These are phyloP conservation scores for Hypoxylon intermedium DNA, from an alignment of 495 filamentous ascomycete genomes.

Conservation along the genomic window DNA sequence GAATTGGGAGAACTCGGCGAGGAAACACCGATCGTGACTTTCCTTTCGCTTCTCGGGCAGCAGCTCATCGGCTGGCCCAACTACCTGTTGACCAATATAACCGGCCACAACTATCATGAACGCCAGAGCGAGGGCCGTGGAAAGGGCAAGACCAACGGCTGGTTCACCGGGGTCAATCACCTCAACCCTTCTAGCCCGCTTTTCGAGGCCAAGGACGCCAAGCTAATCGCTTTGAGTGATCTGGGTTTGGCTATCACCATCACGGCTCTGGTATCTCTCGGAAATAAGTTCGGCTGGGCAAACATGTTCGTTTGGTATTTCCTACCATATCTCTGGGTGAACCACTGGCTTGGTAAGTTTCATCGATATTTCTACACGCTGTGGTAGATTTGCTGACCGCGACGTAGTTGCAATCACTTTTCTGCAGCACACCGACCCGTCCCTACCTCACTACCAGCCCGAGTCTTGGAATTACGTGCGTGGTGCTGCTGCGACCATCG, in stretches of 20 bases:
- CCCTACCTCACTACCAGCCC: constrained; percentile 81
- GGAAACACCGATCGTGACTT: constrained; percentile 89
- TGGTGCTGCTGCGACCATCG: constrained; percentile 85
- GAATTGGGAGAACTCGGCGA: constrained; percentile 87
- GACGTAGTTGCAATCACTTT: constrained; percentile 79
- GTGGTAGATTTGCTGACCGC: constrained; percentile 43
- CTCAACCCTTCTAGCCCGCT: constrained; percentile 87
- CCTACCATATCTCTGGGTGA: constrained; percentile 95
- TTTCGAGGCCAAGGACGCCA: constrained; percentile 88
- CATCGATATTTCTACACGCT: background rate
- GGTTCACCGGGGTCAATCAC: constrained; percentile 85
- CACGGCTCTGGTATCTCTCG: constrained; percentile 60
- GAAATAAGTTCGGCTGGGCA: constrained; percentile 78
- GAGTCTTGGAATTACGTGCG: constrained; percentile 84
- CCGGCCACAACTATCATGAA: constrained; percentile 92
- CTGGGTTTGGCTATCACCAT: constrained; percentile 70
- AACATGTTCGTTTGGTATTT: constrained; percentile 95
- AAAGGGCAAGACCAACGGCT: constrained; percentile 87
- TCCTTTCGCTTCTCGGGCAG: constrained; percentile 74
- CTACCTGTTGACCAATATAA: constrained; percentile 87
- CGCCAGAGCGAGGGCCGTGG: constrained; percentile 85
- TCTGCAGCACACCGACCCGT: constrained; percentile 88
- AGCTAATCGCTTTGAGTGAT: constrained; percentile 84
- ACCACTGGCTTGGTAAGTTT: constrained; percentile 89
- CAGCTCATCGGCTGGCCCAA: constrained; percentile 90